phyloP scores from a whole-genome alignment of 768 basidiomycete genomes.

The Tricholoma sp. region DNA sequence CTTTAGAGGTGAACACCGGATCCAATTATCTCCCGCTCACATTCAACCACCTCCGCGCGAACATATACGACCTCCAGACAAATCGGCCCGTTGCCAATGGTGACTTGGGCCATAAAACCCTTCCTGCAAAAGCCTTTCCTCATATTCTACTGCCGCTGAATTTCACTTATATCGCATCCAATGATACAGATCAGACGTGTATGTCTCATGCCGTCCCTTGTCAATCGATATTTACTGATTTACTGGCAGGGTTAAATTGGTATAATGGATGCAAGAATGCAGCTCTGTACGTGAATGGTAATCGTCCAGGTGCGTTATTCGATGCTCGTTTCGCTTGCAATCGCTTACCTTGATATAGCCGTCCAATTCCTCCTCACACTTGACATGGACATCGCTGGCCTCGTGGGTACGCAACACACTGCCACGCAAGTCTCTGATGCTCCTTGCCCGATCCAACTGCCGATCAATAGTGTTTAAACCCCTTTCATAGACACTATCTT shows the following conservation, averaged over 20 bases:
- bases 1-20: conserved; percentile 71
- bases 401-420: conserved; percentile 46
- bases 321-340: not conserved
- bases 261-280: conserved; percentile 72
- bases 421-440: conserved; percentile 57
- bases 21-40: conserved; percentile 74
- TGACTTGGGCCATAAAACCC: conserved; percentile 46
- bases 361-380: conserved; percentile 64
- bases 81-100: conserved; percentile 63
- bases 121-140: conserved; percentile 66
- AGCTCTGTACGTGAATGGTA: conserved; percentile 40
- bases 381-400: conserved; percentile 65
- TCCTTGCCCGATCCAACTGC: conserved; percentile 64
- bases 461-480: conserved; percentile 44
- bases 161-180: conserved; percentile 77
- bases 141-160: conserved; percentile 69
- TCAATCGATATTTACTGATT: conserved; percentile 3
- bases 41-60: conserved; percentile 61
- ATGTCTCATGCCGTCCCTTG: conserved; percentile 5
- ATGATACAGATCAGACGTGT: conserved; percentile 84
- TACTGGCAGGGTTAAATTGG: conserved; percentile 58
- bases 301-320: conserved; percentile 51
- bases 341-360: conserved; percentile 27
- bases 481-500: conserved; percentile 5
- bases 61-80: conserved; percentile 67